Percentiles rank a stretch among this genome's conserved stretches.
Evolutionary conservation across 2,329 filamentous ascomycete species (phyloP).

Genomic region (Lachnellula suecica): DNA sequence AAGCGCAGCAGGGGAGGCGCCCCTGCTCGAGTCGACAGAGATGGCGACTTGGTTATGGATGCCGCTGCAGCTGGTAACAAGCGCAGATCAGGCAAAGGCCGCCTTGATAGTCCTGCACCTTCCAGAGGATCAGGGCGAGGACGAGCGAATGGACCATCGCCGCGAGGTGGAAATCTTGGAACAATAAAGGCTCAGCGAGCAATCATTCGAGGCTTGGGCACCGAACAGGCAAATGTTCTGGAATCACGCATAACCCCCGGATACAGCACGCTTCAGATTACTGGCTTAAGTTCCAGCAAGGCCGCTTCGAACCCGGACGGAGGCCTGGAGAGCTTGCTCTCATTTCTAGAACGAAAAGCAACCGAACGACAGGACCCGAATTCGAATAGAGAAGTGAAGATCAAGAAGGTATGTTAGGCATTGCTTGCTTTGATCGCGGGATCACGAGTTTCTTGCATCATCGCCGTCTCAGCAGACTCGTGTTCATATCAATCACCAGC

Average conservation of each 20-base stretch:
- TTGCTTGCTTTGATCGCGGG: slow-evolving; percentile 40
- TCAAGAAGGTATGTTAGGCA: slow-evolving; percentile 72
- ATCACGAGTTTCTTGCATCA: slow-evolving; percentile 32
- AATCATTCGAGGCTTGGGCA: slow-evolving; percentile 39
- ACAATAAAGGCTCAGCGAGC: slow-evolving; percentile 25
- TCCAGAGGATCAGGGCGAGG: slow-evolving; percentile 26
- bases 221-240: slow-evolving; percentile 29
- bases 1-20: slow-evolving; percentile 42
- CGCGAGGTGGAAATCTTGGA: slow-evolving; percentile 32
- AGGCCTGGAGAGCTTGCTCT: slow-evolving; percentile 62
- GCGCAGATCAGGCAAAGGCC: slow-evolving; percentile 26
- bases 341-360: slow-evolving; percentile 72
- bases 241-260: slow-evolving; percentile 24
- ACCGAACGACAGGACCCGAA: slow-evolving; percentile 47
- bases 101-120: slow-evolving; percentile 14
- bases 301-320: slow-evolving; percentile 65
- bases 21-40: slow-evolving; percentile 49
- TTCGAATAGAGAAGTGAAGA: slow-evolving; percentile 49
- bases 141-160: slow-evolving; percentile 30
- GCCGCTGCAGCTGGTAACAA: slow-evolving; percentile 31
- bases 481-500: slow-evolving; percentile 38
- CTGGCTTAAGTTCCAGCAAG: slow-evolving; percentile 68
- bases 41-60: slow-evolving; percentile 63
- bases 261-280: slow-evolving; percentile 41
- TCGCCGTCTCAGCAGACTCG: slow-evolving; percentile 40